These are phyloP conservation scores for Vachellia pachyceras DNA, from an alignment of 306 rosid species.

Conservation along the genomic window DNA sequence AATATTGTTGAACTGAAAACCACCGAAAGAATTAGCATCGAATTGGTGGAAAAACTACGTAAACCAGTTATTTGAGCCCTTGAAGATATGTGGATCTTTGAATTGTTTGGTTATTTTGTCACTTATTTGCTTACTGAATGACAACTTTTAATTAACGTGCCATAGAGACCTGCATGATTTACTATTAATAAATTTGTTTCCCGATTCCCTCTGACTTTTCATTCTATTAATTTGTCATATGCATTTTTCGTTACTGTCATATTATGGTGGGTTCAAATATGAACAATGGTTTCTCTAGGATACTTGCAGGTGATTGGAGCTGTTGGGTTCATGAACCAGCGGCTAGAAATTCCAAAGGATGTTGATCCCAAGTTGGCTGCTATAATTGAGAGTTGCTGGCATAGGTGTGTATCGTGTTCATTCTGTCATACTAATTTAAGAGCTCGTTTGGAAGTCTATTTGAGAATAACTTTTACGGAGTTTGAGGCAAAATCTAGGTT, in stretches of 20 bases:
- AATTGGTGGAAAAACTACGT: constrained; percentile 5
- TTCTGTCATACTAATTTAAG: constrained; percentile 21
- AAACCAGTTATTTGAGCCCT: constrained; percentile 28
- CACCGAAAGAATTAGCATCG: neutral
- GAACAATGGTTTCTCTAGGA: constrained; percentile 56
- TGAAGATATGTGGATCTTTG: constrained; percentile 9
- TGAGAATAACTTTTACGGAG: no score
- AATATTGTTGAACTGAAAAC: constrained; percentile 19
- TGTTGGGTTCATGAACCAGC: constrained; percentile 97
- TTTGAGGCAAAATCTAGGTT: no score
- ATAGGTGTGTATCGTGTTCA: constrained; percentile 55
- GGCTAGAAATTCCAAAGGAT: constrained; percentile 87
- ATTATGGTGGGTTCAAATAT: constrained; percentile 41
- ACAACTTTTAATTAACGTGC: neutral
- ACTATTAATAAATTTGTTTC: neutral
- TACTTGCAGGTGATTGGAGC: constrained; percentile 95
- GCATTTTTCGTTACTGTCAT: constrained; percentile 6
- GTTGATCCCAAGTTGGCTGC: constrained; percentile 88
- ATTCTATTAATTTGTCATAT: neutral
- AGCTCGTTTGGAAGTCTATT: no score
- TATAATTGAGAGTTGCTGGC: constrained; percentile 94
- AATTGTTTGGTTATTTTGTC: neutral
- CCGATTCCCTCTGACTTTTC: constrained; percentile 13
- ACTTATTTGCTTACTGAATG: constrained; percentile 7
- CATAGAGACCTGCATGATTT: constrained; percentile 6